Percentiles rank a stretch among this genome's conserved stretches.
These are phyloP conservation scores for Teratosphaeria viscida DNA, from an alignment of 2,329 filamentous ascomycete genomes.

Conservation along the genomic window DNA sequence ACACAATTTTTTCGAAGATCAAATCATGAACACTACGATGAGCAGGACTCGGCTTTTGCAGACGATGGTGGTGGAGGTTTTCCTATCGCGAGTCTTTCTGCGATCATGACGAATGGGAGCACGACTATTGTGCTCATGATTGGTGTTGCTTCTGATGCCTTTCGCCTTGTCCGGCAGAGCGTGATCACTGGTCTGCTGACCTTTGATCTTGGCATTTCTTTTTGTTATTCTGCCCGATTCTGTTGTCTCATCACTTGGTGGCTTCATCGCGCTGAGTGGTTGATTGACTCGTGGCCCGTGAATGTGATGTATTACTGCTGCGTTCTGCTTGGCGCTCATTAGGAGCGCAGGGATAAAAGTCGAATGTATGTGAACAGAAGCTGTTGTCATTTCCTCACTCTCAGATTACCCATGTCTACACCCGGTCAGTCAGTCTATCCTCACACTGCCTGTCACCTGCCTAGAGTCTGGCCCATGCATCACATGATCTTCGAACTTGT, in stretches of 20 bases:
- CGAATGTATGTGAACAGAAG: neutral
- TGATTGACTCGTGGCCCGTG: constrained; percentile 40
- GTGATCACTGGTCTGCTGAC: no score
- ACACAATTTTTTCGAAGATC: neutral
- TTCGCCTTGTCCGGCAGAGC: no score
- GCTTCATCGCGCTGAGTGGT: constrained; percentile 22
- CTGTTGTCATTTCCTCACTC: neutral
- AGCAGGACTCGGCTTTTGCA: neutral
- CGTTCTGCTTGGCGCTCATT: neutral
- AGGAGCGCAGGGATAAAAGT: neutral
- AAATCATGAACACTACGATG: neutral
- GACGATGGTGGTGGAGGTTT: neutral
- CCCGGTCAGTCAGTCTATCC: no score
- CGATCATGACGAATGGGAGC: neutral
- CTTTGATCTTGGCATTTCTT: neutral
- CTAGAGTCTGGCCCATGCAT: no score
- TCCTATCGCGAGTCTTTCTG: neutral
- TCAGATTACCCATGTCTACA: neutral
- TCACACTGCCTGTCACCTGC: no score
- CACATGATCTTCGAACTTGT: no score
- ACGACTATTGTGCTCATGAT: neutral
- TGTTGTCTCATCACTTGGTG: constrained; percentile 38
- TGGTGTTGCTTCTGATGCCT: neutral
- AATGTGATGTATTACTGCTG: neutral
- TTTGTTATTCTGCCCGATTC: constrained; percentile 12